Evolutionary conservation across 768 basidiomycete species (phyloP).

Genomic region (Psilocybe cyanescens): DNA sequence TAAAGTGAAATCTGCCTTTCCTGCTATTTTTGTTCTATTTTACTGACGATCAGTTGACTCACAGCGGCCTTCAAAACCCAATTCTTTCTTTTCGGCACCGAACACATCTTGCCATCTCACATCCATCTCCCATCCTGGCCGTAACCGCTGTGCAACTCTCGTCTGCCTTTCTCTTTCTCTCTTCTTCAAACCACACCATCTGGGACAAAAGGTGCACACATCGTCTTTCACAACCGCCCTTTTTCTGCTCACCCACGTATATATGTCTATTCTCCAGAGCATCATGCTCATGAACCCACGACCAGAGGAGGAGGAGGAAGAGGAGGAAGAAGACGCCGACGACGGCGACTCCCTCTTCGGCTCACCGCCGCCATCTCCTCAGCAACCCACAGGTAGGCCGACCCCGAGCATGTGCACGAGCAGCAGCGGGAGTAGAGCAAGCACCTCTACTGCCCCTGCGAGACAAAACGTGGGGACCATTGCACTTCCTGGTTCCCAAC

Average conservation of each 20-base stretch:
- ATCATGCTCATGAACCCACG: not conserved
- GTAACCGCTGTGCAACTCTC: not conserved
- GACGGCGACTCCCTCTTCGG: conserved; percentile 82
- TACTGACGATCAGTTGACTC: too few species aligned
- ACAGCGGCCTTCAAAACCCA: too few species aligned
- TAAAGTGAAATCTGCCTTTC: too few species aligned
- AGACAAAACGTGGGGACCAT: conserved; percentile 95
- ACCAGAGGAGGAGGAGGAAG: conserved; percentile 5
- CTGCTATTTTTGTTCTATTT: too few species aligned
- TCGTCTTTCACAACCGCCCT: not conserved
- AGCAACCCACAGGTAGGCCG: conserved; percentile 63
- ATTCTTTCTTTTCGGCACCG: not conserved
- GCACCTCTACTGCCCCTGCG: conserved; percentile 33
- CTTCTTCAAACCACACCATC: not conserved
- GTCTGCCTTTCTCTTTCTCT: not conserved
- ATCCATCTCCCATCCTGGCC: not conserved
- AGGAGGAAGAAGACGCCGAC: conserved; percentile 28
- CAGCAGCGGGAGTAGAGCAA: conserved; percentile 26
- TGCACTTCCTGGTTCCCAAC: conserved; percentile 97
- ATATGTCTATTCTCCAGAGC: not conserved
- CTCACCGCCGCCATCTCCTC: conserved; percentile 73
- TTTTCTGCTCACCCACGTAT: not conserved
- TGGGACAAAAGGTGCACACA: not conserved
- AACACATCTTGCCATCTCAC: not conserved
- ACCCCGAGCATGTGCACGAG: conserved; percentile 53